phyloP scores from a whole-genome alignment of 306 rosid species.

The Acacia crassicarpa region DNA sequence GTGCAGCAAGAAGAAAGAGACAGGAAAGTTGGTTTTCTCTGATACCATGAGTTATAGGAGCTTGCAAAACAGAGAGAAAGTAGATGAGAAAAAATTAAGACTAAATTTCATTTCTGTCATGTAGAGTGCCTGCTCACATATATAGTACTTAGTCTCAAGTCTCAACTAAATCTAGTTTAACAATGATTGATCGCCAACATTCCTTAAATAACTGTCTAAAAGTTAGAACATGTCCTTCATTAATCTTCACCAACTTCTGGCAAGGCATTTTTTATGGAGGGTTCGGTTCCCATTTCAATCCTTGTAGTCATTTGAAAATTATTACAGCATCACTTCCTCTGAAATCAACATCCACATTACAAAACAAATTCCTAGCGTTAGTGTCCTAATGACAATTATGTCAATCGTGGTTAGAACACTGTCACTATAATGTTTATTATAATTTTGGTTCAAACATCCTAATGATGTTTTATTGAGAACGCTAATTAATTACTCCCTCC shows the following conservation, averaged over 20 bases:
- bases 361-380: too few relatives aligned
- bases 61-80: too few relatives aligned
- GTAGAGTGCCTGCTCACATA: background rate
- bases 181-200: background rate
- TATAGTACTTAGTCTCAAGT: background rate
- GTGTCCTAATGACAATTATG: too few relatives aligned
- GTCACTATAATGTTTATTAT: background rate
- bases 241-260: background rate
- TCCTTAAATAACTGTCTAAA: background rate
- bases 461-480: background rate
- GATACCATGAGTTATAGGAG: too few relatives aligned
- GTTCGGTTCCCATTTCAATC: background rate
- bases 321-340: too few relatives aligned
- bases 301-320: background rate
- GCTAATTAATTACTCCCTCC: background rate
- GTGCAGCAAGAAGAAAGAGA: background rate
- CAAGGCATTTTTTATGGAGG: background rate
- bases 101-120: background rate
- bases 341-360: too few relatives aligned
- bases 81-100: background rate
- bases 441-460: too few relatives aligned
- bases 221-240: background rate
- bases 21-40: too few relatives aligned
- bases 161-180: background rate
- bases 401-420: background rate